Evolutionary conservation across 352 stramenopile species (phyloP), one percentile per base, ranked within the genome.

Genomic region (Globisporangium echinulatum): DNA sequence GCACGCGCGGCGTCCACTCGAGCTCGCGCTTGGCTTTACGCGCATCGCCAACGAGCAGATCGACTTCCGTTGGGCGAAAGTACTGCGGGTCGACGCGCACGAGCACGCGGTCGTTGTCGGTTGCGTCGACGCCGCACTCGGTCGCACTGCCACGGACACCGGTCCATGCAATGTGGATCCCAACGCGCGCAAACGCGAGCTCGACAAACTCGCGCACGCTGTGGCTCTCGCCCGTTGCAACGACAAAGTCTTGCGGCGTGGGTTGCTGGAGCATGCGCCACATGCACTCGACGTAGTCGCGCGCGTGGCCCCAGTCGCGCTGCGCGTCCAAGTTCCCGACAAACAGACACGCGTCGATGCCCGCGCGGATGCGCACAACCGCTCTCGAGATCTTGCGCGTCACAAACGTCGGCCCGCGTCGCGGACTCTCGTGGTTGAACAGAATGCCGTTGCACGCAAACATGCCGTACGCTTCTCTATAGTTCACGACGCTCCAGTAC

Each of bases 341-440:
- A 72, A 98, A 99, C 10, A 99, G 75, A 64, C 82, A 98, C 56
- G 98, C 91, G 37, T 99, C 87, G 33, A 97, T 54, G 7, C 93
- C 92, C 25, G 83, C 71, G 52, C 88, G 74, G 72, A 99, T 99
- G 40, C 89, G 82, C 9, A 96, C 96, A 15, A 99, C 96, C 3
- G 87, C 94, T 37, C 89, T 85, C 7, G 96, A 98, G 72, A 99
- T 99, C 82, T 99, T 99, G 64, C 97, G 90, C 3, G 97, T 99
- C 36, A 99, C 96, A 66, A 99, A 99, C 1, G 96, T 99, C 37
- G 91, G 92, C 39, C 97, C 97, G 57, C 97, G 93, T 52, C 97
- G 92, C 44, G 97, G 97, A 61, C 92, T 98, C 72, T 99, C 97
- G 75, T 99, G 97, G 82, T 99, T 99, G 86, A 99, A 99, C 17